These are phyloP conservation scores for Pleurozium schreberi DNA, from an alignment of 225 moss, liverwort and hornwort species.

Conservation along the genomic window DNA sequence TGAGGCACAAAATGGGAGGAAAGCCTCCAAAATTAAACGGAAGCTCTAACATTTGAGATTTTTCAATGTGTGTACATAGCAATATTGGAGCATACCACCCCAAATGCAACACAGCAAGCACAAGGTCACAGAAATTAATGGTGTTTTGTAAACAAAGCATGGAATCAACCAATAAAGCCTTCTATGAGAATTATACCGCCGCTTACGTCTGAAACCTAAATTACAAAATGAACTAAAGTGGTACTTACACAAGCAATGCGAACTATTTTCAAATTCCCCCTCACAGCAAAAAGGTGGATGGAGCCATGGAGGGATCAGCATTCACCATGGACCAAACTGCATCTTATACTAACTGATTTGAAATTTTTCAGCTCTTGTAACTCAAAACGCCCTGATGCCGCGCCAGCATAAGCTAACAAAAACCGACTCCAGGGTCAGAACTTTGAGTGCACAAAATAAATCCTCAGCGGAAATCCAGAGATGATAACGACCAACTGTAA, in stretches of 20 bases:
- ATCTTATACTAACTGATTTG: not conserved
- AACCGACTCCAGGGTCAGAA: not conserved
- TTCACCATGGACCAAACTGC: not conserved
- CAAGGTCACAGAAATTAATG: not conserved
- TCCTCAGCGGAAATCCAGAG: not conserved
- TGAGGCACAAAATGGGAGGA: too few relatives aligned
- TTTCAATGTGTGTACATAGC: too few relatives aligned
- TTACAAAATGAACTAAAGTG: not conserved
- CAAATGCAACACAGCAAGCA: not conserved
- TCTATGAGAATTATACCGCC: too few relatives aligned
- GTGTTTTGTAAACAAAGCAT: not conserved
- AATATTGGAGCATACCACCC: not conserved
- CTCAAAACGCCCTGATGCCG: not conserved
- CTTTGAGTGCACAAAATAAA: not conserved
- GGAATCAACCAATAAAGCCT: not conserved
- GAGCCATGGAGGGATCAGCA: not conserved
- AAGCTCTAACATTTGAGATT: too few relatives aligned
- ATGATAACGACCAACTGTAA: not conserved
- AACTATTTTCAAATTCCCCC: not conserved
- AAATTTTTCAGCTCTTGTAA: not conserved
- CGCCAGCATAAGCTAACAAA: not conserved
- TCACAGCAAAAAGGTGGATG: not conserved
- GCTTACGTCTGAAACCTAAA: not conserved
- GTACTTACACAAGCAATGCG: not conserved
- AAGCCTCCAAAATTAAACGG: too few relatives aligned